phyloP scores from a whole-genome alignment of 1,139 yeast species.

The Taphrina populina region DNA sequence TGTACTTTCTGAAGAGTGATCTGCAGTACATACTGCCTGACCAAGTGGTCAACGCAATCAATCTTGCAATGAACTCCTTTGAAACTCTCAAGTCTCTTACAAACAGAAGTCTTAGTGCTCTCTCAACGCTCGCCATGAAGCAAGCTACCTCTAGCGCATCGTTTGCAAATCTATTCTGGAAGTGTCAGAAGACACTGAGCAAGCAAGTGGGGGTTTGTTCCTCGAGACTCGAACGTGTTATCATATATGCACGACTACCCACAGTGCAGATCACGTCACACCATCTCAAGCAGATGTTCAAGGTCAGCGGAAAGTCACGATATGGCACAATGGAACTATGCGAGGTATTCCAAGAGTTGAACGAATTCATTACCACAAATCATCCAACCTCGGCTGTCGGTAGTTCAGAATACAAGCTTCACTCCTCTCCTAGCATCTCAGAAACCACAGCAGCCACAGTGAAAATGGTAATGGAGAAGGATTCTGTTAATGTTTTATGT shows the following conservation, averaged over 20 bases:
- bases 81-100: neutral
- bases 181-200: neutral
- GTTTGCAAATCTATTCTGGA: neutral
- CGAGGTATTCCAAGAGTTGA: neutral
- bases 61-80: neutral
- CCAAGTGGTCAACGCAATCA: neutral
- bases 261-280: neutral
- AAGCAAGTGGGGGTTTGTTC: neutral
- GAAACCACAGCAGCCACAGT: neutral
- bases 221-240: neutral
- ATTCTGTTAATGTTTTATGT: no score
- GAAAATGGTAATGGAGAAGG: conserved; percentile 6
- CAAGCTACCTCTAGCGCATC: neutral
- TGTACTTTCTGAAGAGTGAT: neutral
- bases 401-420: neutral
- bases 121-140: neutral
- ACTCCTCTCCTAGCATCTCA: neutral
- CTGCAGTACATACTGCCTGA: neutral
- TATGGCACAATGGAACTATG: neutral
- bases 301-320: neutral
- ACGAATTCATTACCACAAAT: neutral
- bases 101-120: neutral
- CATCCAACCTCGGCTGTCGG: neutral
- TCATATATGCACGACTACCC: conserved; percentile 1
- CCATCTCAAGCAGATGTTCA: neutral